A percentile compares a stretch with the other conserved stretches of the same genome.
Evolutionary conservation across 2,329 filamentous ascomycete genomes (phyloP).

Genomic region (Fusarium abutilonis): DNA sequence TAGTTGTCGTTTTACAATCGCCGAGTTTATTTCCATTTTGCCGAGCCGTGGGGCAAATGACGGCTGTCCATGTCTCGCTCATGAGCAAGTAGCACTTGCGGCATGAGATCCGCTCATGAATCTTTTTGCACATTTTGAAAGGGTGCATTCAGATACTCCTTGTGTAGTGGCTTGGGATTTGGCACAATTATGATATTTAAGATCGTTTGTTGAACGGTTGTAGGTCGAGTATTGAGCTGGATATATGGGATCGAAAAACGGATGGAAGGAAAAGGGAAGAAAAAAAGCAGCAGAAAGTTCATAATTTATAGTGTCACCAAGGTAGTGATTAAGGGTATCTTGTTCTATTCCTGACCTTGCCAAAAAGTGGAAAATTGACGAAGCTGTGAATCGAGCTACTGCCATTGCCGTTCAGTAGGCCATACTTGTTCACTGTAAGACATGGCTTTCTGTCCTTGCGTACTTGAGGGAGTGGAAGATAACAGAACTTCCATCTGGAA

Average conservation of each 20-base stretch:
- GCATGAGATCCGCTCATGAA: neutral
- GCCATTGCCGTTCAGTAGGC: too few species aligned
- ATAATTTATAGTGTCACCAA: neutral
- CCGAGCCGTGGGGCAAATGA: neutral
- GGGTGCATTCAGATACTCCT: neutral
- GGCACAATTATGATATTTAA: too few species aligned
- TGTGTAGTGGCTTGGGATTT: too few species aligned
- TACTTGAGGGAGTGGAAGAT: too few species aligned
- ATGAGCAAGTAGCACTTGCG: conserved; percentile 4
- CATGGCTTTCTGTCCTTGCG: too few species aligned
- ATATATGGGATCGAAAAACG: neutral
- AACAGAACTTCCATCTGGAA: too few species aligned
- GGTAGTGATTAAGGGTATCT: neutral
- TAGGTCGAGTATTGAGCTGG: neutral
- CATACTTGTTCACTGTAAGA: too few species aligned
- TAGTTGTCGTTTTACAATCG: neutral
- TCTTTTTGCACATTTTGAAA: neutral
- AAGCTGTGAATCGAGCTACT: too few species aligned
- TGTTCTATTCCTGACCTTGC: too few species aligned
- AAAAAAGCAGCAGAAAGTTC: neutral
- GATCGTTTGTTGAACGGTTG: neutral
- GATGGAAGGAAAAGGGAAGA: neutral
- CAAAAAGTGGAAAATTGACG: too few species aligned
- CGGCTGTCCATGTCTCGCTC: neutral
- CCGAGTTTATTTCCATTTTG: neutral